Base-by-base conservation (phyloP, 441 rosid species). In the Eruca vesicaria region DNA sequence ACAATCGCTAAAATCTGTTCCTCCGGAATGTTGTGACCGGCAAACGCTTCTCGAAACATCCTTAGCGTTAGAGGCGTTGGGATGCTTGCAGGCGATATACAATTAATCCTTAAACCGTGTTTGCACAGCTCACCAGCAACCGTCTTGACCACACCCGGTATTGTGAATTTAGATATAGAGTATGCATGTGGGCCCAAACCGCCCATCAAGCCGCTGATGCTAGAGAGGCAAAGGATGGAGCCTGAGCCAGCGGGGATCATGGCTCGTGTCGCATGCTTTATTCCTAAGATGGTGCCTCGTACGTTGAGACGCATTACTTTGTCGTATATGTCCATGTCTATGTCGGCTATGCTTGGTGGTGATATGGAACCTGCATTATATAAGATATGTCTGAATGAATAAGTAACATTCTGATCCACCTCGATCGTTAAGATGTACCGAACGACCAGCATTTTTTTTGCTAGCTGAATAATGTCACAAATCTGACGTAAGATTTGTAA, bases 191-290 rank as follows among this genome's bases (percentile, higher is more conserved):
- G 57, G 57, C 57, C 83, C 57, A 52, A 52, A 52, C 57, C 57
- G 11, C 57, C 57, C 31, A 77, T 45, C 19, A 32, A 4, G 3
- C 83, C 81, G 3, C 75, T 65, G 26, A 77, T 67, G 75, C 88
- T 85, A 5, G 79, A 79, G 9, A 76, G 73, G n/a, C 78, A 80
- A 12, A 82, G 68, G 60, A 84, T 84, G 58, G 83, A 71, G 19
- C 85, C 85, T 0, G 73, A 50, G 12, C 65, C 78, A 7, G 79
- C 48, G 0, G 85, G 74, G 67, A 84, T 74, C 88, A 86, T 86
- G 15, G 78, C 82, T 41, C 83, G 67, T 4, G 90, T 78, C 0
- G 86, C 90, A 31, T 86, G 85, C 43, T 86, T 86, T 43, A 78
- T 76, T n/a, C 85, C 84, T 33, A 84, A 57, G 76, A 84, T 70